Evolutionary conservation across 306 rosid species (phyloP).

Genomic region (Quercus berberidifolia): DNA sequence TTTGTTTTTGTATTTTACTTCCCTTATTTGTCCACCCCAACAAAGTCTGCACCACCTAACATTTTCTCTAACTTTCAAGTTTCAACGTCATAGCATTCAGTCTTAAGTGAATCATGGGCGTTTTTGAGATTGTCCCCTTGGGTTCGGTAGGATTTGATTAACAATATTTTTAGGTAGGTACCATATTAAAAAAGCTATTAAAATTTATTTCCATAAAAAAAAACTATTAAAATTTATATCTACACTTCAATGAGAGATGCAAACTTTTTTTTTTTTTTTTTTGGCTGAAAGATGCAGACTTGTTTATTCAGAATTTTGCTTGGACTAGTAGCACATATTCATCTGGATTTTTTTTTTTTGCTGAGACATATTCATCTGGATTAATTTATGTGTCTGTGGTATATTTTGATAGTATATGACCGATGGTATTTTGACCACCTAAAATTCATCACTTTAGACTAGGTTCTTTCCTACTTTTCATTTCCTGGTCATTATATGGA

Average conservation of each 20-base stretch:
- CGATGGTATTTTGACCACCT: neutral
- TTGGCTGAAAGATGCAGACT: too few species aligned
- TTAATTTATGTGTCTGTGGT: too few species aligned
- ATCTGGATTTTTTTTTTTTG: too few species aligned
- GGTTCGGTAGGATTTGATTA: neutral
- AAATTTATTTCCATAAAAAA: too few species aligned
- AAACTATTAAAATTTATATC: too few species aligned
- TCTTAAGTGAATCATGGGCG: neutral
- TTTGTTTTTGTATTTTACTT: neutral
- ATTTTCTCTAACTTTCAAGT: slow-evolving; percentile 1
- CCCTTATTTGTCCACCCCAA: neutral
- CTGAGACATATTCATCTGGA: neutral
- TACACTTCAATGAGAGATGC: too few species aligned
- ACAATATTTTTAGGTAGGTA: neutral
- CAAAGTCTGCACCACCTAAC: slow-evolving; percentile 18
- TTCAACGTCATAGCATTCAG: neutral
- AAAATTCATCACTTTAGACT: neutral
- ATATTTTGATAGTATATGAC: neutral
- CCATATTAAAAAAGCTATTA: neutral
- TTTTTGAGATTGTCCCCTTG: neutral
- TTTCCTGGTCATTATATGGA: neutral
- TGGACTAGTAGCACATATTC: neutral
- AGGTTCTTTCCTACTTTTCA: neutral
- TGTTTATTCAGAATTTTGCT: neutral
- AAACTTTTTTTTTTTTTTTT: too few species aligned